Evolutionary conservation across 2,329 filamentous ascomycete species (phyloP), one percentile per base, ranked within the genome.

Genomic region (Penicillium sp.): DNA sequence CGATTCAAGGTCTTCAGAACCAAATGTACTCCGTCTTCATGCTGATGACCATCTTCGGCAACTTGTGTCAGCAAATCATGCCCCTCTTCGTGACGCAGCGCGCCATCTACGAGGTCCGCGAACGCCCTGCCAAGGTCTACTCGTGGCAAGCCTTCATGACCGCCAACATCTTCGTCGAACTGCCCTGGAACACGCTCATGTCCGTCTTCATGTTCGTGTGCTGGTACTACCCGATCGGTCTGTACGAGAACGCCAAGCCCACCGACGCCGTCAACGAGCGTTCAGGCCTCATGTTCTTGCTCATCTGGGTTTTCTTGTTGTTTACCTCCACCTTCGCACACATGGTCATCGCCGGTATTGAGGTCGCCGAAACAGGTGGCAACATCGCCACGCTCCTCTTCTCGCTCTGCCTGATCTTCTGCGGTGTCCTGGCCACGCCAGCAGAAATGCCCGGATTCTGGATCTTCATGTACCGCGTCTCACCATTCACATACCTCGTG

Each of bases 21-120:
- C 90, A 95, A 70, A 91, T 94, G 85, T 95, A 95, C 69, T 82
- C 85, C 71, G 88, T 96, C 63, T 96, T 96, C 82, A 89, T 94
- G 81, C 75, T 94, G 56, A 78, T 89, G 57, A 93, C 87, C 45
- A 84, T 95, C 68, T 95, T 96, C 68, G 88, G 88, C 58, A 76
- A 77, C 62, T 62, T 77, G 49, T 71, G 75, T 7, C 74, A 77
- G 56, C 74, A 83, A 63, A 83, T 84, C 61, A 82, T 84, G 73
- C 83, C 83, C 1, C 73, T 81, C 43, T 85, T 85, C 65, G 75
- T 82, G 49, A 82, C 79, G 2, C 81, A 84, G 64, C 77, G 83
- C 49, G 77, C 80, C 2, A 72, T 85, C 5, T 85, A 84, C 68
- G 82, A 85, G 69, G 80, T 78, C 12, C 81, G 82, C 55, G 82